Evolutionary conservation across 371 early-diverging fungal species (phyloP), one percentile per base, ranked within the genome.

Genomic region (Mucor indicus): DNA sequence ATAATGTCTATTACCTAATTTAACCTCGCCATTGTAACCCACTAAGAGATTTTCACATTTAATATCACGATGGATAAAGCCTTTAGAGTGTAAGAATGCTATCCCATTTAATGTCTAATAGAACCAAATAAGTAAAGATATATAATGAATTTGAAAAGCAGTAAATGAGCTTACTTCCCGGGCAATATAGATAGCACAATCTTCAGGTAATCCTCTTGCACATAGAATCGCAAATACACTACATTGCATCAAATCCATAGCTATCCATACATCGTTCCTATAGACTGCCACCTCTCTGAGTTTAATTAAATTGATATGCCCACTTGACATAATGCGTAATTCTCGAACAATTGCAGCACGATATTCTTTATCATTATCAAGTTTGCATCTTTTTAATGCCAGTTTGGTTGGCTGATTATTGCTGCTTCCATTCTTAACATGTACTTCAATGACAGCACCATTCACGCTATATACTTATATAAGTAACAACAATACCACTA

Each of bases 201-300:
- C 63, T 58, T 75, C 75, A 29, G 75, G 75, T 3, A 75, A 44
- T 0, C 53, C 64, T 38, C 71, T 52, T 25, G 43, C 51, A 47
- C 72, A 72, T 4, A 75, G 33, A 1, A 75, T 67, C 9, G 66
- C 63, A 67, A 75, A 75, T 1, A 75, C 76, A 41, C 64, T 63
- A 27, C 76, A 75, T 27, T 47, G 53, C 72, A 72, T 72, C 1
- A 75, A 50, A 60, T 75, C 76, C 76, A 75, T 75, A 19, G 70
- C 68, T 12, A 75, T 75, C 72, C 72, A 75, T 6, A 75, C 62
- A 38, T 69, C 70, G 22, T 63, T 62, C 24, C 55, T 57, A 38
- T 51, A 65, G 5, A 71, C 47, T 4, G 72, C 47, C 8, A 57
- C 66, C 38, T 75, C 76, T 23, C 64, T 48, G 5, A 72, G 50